Percentiles rank a stretch among this genome's conserved stretches.
Conservation (phyloP, 192 early-diverging fungal genomes). For the Backusella psychrophila region DNA sequence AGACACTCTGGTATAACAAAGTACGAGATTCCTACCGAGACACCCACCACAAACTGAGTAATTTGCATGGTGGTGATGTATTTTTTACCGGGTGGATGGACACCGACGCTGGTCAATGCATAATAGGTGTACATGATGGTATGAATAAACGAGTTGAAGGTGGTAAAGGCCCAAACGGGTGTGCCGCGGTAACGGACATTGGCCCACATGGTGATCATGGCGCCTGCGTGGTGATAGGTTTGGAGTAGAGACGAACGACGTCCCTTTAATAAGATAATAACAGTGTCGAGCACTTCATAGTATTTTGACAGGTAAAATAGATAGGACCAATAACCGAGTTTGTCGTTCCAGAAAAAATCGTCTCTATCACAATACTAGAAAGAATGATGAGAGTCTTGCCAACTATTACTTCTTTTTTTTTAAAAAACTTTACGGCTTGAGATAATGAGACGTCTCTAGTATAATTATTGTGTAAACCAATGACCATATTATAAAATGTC, state of each 20-base stretch:
- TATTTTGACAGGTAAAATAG: conserved; percentile 87
- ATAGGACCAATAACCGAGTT: conserved; percentile 78
- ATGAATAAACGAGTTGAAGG: conserved; percentile 86
- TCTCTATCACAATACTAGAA: conserved; percentile 63
- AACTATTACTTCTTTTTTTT: too few relatives aligned
- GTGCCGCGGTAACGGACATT: conserved; percentile 63
- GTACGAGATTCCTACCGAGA: conserved; percentile 61
- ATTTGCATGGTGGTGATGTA: conserved; percentile 82
- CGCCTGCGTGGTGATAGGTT: conserved; percentile 84
- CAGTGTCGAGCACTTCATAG: conserved; percentile 86
- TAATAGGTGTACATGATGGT: conserved; percentile 87
- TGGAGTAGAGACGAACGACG: conserved; percentile 76
- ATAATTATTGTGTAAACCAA: conserved; percentile 51
- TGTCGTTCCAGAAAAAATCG: conserved; percentile 60
- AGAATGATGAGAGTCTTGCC: too few relatives aligned
- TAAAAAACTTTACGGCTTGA: conserved; percentile 59
- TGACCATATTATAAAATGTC: conserved; percentile 64
- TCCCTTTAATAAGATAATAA: conserved; percentile 81
- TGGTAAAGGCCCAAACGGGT: conserved; percentile 78
- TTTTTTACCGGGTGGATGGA: conserved; percentile 77
- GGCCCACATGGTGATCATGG: conserved; percentile 78
- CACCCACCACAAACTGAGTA: conserved; percentile 78
- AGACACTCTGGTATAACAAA: conserved; percentile 62
- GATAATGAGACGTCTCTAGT: conserved; percentile 38
- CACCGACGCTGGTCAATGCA: conserved; percentile 66